A percentile compares a stretch with the other conserved stretches of the same genome.
Conservation (phyloP, 495 filamentous ascomycete species). For the Achaetomiella virescens region DNA sequence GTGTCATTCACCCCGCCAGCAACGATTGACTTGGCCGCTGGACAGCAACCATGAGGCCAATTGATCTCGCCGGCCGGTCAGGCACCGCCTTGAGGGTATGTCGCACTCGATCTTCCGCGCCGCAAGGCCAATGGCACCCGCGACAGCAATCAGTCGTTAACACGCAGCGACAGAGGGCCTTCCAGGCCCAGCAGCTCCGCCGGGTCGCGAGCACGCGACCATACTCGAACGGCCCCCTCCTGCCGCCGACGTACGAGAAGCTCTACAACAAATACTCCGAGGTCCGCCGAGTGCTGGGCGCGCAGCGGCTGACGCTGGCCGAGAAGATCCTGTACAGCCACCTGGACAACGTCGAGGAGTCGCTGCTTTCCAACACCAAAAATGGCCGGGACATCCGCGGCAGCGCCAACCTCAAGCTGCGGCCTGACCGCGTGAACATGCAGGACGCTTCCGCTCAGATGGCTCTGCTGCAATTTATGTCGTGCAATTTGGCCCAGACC, state of each 20-base stretch:
- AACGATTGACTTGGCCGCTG: constrained; percentile 10
- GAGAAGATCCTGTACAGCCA: constrained; percentile 99
- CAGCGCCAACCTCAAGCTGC: constrained; percentile 90
- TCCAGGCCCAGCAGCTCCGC: constrained; percentile 23
- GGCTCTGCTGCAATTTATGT: constrained; percentile 98
- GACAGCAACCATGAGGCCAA: constrained; percentile 32
- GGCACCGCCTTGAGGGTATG: constrained; percentile 31
- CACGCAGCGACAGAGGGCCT: constrained; percentile 18
- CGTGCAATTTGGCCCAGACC: constrained; percentile 80
- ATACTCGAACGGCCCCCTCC: constrained; percentile 24
- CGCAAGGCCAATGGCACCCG: background rate
- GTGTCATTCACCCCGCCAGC: constrained; percentile 4
- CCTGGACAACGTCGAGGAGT: constrained; percentile 79
- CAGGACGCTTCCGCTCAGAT: constrained; percentile 98
- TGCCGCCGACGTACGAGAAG: constrained; percentile 42
- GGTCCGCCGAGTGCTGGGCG: constrained; percentile 68
- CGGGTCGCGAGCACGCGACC: constrained; percentile 16
- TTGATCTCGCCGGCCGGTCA: constrained; percentile 35
- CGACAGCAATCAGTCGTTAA: background rate
- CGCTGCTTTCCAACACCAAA: constrained; percentile 68
- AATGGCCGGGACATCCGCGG: constrained; percentile 79
- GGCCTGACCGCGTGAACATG: constrained; percentile 97
- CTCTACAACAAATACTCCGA: constrained; percentile 43
- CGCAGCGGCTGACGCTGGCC: constrained; percentile 71
- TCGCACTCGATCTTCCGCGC: background rate